phyloP scores from a whole-genome alignment of 2,329 filamentous ascomycete genomes.

The Phyllosticta citriasiana region DNA sequence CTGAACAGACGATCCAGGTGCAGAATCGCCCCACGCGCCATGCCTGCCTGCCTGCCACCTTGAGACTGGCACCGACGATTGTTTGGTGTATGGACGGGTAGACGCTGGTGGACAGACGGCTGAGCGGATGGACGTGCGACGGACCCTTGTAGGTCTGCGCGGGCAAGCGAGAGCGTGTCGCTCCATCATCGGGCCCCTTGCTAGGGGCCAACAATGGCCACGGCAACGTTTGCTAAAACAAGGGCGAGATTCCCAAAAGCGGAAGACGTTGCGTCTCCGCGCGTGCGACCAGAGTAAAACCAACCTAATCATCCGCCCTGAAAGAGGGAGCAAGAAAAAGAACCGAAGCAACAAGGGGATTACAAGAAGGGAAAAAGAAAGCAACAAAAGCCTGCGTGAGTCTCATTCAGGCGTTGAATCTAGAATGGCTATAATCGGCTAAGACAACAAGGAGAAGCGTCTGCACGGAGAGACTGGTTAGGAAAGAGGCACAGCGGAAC shows the following conservation, averaged over 20 bases:
- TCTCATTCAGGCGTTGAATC: constrained; percentile 11
- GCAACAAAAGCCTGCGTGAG: constrained; percentile 6
- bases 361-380: background rate
- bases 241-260: background rate
- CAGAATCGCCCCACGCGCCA: background rate
- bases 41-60: background rate
- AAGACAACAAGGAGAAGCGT: background rate
- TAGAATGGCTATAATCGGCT: constrained; percentile 10
- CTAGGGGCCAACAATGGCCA: background rate
- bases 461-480: background rate
- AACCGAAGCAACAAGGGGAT: background rate
- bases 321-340: background rate
- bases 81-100: background rate
- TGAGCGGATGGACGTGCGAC: background rate
- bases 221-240: background rate
- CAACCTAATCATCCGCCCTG: background rate
- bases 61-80: background rate
- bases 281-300: background rate
- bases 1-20: background rate
- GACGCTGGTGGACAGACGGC: background rate
- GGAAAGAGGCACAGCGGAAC: background rate
- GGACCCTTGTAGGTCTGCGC: too few relatives aligned
- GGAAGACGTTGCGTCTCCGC: background rate
- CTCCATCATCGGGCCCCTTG: background rate
- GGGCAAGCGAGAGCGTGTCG: background rate